Percentiles rank a stretch among this genome's conserved stretches.
These are phyloP conservation scores for Pachysolen tannophilus DNA, from an alignment of 805 yeast species.

Conservation along the genomic window DNA sequence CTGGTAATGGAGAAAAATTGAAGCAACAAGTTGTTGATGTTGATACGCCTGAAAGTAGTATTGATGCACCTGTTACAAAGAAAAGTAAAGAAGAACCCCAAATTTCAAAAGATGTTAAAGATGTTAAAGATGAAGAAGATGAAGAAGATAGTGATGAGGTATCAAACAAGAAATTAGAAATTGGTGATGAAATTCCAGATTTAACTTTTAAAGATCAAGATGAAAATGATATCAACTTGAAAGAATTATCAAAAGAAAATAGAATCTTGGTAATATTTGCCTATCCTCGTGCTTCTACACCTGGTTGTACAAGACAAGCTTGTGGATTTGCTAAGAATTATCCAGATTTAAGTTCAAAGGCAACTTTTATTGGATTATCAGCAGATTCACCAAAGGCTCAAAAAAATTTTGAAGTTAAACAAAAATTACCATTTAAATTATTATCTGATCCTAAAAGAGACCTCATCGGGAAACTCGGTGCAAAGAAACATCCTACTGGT, in stretches of 20 bases:
- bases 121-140: not conserved
- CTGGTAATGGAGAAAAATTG: not conserved
- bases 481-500: constrained; percentile 71
- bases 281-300: constrained; percentile 89
- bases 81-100: not conserved
- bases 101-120: not conserved
- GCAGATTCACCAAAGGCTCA: constrained; percentile 80
- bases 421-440: constrained; percentile 63
- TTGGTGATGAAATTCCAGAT: constrained; percentile 65
- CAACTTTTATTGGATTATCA: constrained; percentile 70
- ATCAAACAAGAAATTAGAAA: constrained; percentile 22
- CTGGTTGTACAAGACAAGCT: constrained; percentile 95
- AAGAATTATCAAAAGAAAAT: constrained; percentile 19
- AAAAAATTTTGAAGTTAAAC: constrained; percentile 64
- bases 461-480: constrained; percentile 71
- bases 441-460: constrained; percentile 68
- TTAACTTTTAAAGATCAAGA: constrained; percentile 60
- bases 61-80: not conserved
- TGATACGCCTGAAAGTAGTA: not conserved
- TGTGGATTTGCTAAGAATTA: constrained; percentile 74
- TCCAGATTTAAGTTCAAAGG: constrained; percentile 43
- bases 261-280: constrained; percentile 53
- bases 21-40: not conserved
- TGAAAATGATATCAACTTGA: constrained; percentile 16
- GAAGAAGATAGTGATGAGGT: not conserved